Conservation (phyloP, 176 grass and related monocot genomes). For the Canna indica region DNA sequence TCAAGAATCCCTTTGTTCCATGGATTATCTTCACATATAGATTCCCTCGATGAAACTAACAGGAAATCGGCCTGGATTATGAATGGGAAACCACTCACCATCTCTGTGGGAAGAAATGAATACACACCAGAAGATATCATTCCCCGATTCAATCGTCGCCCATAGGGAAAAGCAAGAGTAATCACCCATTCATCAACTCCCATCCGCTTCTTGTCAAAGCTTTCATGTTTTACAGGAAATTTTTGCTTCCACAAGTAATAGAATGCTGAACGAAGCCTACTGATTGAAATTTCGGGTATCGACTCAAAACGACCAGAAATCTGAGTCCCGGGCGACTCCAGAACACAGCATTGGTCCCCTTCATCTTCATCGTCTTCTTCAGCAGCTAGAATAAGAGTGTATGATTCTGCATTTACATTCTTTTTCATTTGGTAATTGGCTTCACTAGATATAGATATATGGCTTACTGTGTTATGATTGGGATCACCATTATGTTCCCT, state of each 20-base stretch:
- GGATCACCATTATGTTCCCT: conserved; percentile 25
- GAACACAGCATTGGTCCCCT: conserved; percentile 38
- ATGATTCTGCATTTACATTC: conserved; percentile 49
- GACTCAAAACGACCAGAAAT: too few species aligned
- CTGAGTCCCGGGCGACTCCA: too few species aligned
- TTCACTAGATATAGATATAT: conserved; percentile 60
- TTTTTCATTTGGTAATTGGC: conserved; percentile 29
- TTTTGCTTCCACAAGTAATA: conserved; percentile 88
- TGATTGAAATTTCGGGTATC: too few species aligned
- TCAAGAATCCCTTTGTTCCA: conserved; percentile 82
- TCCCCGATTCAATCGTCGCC: conserved; percentile 34
- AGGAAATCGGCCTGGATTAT: conserved; percentile 78
- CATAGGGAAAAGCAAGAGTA: conserved; percentile 48
- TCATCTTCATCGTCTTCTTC: conserved; percentile 21
- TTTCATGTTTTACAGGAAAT: conserved; percentile 50
- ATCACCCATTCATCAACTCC: conserved; percentile 70
- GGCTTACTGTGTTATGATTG: conserved; percentile 12
- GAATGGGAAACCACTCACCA: conserved; percentile 63
- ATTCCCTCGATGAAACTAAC: conserved; percentile 52
- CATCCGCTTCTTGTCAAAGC: conserved; percentile 39
- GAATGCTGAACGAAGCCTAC: too few species aligned
- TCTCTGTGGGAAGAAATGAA: conserved; percentile 67
- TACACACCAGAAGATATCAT: conserved; percentile 33
- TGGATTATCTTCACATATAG: conserved; percentile 42
- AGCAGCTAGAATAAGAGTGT: conserved; percentile 40